Evolutionary conservation across 495 filamentous ascomycete species (phyloP), one percentile per base, ranked within the genome.

Genomic region (Haplographium delicatum): DNA sequence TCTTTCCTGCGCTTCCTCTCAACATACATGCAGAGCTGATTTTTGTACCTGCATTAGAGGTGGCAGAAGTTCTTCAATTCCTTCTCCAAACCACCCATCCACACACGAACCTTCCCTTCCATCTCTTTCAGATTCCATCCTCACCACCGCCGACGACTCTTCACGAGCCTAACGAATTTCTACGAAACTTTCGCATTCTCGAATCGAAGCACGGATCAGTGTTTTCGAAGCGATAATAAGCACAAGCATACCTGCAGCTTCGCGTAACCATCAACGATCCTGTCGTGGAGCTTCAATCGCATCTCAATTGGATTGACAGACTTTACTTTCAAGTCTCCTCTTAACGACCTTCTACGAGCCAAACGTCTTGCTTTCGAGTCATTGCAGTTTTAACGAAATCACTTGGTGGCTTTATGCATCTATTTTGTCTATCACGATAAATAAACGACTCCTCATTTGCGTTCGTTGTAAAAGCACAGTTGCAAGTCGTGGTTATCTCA

Each of bases 281-380:
- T 62, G 48, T 50, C 47, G 55, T 57, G 52, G 59, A 63, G 57
- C 56, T 59, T 54, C 54, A 54, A 52, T 58, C 52, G 60, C 58
- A 57, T 53, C 54, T 57, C 60, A 60, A 56, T 61, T 63, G 57
- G 51, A 44, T 54, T 58, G 49, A 59, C 53, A 47, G 49, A 59
- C 50, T 53, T 54, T 47, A 40, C 50, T 60, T 50, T 53, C 56
- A 41, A 55, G 59, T 58, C 59, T 62, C 59, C 50, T 48, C 53
- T 67, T 75, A 67, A 82, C 72, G 78, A 81, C 71, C 65, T 69
- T 76, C 74, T 69, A 81, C 76, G 79, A 80, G 63, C 59, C 62
- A 71, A 65, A 79, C 71, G 71, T 69, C 62, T 59, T 62, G 56
- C 57, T 67, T 66, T 65, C 61, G 62, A 65, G 59, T 61, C 58